These are phyloP conservation scores for Cladophialophora exuberans DNA, from an alignment of 2,329 filamentous ascomycete species.

Conservation along the genomic window DNA sequence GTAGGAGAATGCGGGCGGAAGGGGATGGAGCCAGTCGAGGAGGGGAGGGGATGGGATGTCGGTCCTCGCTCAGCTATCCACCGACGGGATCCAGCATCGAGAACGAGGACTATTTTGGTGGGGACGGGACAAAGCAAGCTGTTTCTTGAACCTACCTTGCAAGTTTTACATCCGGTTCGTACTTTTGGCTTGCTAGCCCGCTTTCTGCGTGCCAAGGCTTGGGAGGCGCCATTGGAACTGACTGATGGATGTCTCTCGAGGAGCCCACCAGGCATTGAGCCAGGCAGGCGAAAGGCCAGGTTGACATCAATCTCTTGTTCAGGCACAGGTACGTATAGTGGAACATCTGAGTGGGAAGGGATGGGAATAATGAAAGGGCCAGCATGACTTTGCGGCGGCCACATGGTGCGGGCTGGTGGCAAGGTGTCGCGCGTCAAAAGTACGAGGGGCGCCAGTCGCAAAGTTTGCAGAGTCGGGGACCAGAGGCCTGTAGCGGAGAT, in stretches of 20 bases:
- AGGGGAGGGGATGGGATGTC: conserved; percentile 5
- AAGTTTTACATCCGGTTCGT: conserved; percentile 34
- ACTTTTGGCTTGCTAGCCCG: conserved; percentile 33
- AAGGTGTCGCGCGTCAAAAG: conserved; percentile 23
- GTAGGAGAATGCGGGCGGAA: conserved; percentile 11
- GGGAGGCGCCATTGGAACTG: conserved; percentile 6
- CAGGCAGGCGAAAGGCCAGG: conserved; percentile 2
- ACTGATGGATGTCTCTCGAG: not conserved
- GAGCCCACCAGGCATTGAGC: not conserved
- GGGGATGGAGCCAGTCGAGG: conserved; percentile 14
- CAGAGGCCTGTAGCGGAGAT: conserved; percentile 8
- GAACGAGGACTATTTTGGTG: conserved; percentile 7
- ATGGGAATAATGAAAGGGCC: conserved; percentile 12
- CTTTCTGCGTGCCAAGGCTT: conserved; percentile 22
- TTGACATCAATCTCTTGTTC: conserved; percentile 9
- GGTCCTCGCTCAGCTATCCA: conserved; percentile 20
- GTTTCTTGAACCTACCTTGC: conserved; percentile 27
- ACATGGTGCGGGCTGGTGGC: conserved; percentile 24
- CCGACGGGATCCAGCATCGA: not conserved
- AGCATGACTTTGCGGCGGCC: conserved; percentile 16
- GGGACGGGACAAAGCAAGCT: not conserved
- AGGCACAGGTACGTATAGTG: conserved; percentile 16
- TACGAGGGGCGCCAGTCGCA: conserved; percentile 22
- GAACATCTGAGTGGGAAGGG: conserved; percentile 15
- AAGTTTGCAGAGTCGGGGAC: conserved; percentile 3